These are phyloP conservation scores for Diddensiella transvaalensis DNA, from an alignment of 805 yeast genomes.

Conservation along the genomic window DNA sequence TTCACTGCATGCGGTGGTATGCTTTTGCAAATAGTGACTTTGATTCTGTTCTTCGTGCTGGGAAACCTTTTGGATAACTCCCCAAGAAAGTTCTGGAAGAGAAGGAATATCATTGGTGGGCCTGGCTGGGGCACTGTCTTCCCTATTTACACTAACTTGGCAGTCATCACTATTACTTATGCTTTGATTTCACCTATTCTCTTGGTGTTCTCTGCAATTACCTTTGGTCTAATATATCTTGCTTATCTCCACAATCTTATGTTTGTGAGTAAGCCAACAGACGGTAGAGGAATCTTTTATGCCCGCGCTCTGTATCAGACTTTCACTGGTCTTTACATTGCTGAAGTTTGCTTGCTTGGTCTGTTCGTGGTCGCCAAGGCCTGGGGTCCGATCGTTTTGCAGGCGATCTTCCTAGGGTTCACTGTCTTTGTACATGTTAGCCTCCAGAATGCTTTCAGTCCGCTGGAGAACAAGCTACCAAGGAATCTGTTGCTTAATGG, in stretches of 20 bases:
- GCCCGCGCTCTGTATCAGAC: conserved; percentile 89
- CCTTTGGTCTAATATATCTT: conserved; percentile 68
- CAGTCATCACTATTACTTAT: conserved; percentile 69
- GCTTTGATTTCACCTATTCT: conserved; percentile 85
- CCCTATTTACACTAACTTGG: conserved; percentile 72
- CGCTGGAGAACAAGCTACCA: conserved; percentile 44
- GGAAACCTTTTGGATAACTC: conserved; percentile 75
- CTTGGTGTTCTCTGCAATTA: conserved; percentile 64
- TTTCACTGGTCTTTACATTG: conserved; percentile 80
- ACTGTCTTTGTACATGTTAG: conserved; percentile 69
- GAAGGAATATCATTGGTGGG: conserved; percentile 58
- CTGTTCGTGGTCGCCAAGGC: conserved; percentile 85
- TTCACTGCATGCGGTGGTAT: conserved; percentile 72
- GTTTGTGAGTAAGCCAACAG: conserved; percentile 66
- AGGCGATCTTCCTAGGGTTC: conserved; percentile 57
- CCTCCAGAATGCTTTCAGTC: conserved; percentile 62
- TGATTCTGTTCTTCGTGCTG: conserved; percentile 67
- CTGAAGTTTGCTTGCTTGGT: conserved; percentile 82
- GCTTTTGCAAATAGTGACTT: conserved; percentile 68
- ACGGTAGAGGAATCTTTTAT: conserved; percentile 76
- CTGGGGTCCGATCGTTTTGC: conserved; percentile 89
- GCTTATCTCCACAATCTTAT: conserved; percentile 76
- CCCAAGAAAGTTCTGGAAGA: conserved; percentile 88
- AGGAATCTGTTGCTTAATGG: conserved; percentile 28
- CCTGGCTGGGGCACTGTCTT: conserved; percentile 81